These are phyloP conservation scores for Cantharellus cinnabarinus DNA, from an alignment of 768 basidiomycete species.

Conservation along the genomic window DNA sequence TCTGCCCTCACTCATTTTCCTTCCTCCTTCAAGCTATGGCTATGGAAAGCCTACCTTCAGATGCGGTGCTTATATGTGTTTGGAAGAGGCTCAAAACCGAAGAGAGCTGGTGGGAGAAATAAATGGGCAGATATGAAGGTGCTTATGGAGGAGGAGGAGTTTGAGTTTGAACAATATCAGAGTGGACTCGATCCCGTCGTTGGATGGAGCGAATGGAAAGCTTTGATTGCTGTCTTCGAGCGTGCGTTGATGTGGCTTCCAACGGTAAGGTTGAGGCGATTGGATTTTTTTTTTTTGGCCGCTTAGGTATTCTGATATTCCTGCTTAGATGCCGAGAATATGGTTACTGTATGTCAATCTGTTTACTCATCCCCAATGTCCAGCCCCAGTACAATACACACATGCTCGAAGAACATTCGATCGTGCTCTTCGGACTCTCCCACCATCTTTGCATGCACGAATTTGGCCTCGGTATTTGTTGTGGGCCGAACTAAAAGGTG, in stretches of 20 bases:
- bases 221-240: conserved; percentile 73
- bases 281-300: neutral
- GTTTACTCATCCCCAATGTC: conserved; percentile 77
- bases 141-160: conserved; percentile 65
- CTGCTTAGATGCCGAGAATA: conserved; percentile 63
- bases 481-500: conserved; percentile 75
- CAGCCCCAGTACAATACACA: conserved; percentile 60
- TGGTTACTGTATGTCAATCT: conserved; percentile 89
- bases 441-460: conserved; percentile 76
- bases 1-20: conserved; percentile 75
- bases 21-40: conserved; percentile 68
- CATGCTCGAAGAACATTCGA: conserved; percentile 91
- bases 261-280: conserved; percentile 31
- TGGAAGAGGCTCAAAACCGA: conserved; percentile 49
- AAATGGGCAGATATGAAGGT: conserved; percentile 85
- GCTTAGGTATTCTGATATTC: neutral
- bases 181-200: conserved; percentile 68
- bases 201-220: conserved; percentile 95
- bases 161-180: conserved; percentile 69
- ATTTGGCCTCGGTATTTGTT: conserved; percentile 86
- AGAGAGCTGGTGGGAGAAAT: conserved; percentile 71
- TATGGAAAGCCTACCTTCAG: conserved; percentile 85
- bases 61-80: conserved; percentile 73
- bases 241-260: conserved; percentile 89
- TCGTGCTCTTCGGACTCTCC: conserved; percentile 78